phyloP scores from a whole-genome alignment of 352 stramenopile species.

The Pythium phragmitis region DNA sequence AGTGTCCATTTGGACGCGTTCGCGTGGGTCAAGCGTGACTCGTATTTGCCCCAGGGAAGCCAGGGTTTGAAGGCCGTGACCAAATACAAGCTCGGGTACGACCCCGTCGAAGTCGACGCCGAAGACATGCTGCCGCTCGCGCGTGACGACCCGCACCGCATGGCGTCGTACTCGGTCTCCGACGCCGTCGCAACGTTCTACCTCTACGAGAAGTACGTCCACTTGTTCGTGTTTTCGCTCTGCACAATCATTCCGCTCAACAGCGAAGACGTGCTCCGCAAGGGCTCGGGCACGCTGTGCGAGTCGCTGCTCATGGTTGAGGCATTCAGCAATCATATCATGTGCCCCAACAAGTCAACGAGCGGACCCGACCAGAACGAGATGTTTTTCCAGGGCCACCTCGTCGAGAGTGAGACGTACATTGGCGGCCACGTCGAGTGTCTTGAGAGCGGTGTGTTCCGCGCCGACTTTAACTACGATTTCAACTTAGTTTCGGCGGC shows the following conservation, averaged over 20 bases:
- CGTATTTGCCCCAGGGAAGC: slow-evolving; percentile 97
- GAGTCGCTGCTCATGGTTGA: slow-evolving; percentile 99
- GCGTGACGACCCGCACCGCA: slow-evolving; percentile 93
- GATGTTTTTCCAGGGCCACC: slow-evolving; percentile 91
- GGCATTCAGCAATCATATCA: slow-evolving; percentile 94
- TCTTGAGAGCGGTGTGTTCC: slow-evolving; percentile 97
- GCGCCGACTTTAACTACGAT: slow-evolving; percentile 96
- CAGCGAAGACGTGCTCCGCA: slow-evolving; percentile 97
- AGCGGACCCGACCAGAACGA: slow-evolving; percentile 59
- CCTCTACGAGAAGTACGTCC: slow-evolving; percentile 99
- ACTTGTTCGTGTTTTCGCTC: slow-evolving; percentile 99
- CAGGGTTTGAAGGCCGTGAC: slow-evolving; percentile 99
- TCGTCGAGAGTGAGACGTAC: slow-evolving; percentile 98
- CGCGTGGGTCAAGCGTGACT: slow-evolving; percentile 99
- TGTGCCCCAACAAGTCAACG: slow-evolving; percentile 99
- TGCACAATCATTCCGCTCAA: slow-evolving; percentile 99
- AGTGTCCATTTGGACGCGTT: slow-evolving; percentile 98
- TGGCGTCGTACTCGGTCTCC: slow-evolving; percentile 99
- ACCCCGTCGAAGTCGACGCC: slow-evolving; percentile 97
- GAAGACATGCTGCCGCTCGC: slow-evolving; percentile 99
- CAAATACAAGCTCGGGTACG: slow-evolving; percentile 99
- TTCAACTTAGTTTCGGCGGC: slow-evolving; percentile 95
- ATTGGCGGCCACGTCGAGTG: slow-evolving; percentile 99
- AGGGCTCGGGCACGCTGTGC: slow-evolving; percentile 96
- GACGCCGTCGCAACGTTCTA: slow-evolving; percentile 99